Evolutionary conservation across 495 filamentous ascomycete genomes (phyloP).

Genomic region (Venustampulla echinocandica): DNA sequence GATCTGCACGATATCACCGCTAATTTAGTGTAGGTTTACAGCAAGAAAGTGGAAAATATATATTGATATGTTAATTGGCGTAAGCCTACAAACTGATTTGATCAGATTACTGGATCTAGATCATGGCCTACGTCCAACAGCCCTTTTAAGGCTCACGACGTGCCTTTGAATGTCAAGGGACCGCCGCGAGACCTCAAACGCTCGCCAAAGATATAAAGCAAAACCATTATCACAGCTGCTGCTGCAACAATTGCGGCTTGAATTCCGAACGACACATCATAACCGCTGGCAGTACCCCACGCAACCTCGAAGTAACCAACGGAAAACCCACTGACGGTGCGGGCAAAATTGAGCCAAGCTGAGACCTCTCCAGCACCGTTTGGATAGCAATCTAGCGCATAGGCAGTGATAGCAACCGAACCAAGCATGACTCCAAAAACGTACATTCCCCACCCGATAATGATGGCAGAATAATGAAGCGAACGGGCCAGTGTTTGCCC

Average conservation of each 20-base stretch:
- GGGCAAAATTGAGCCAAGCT: slow-evolving; percentile 35
- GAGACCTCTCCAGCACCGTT: slow-evolving; percentile 38
- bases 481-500: slow-evolving; percentile 37
- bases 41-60: too few relatives aligned
- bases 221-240: slow-evolving; percentile 5
- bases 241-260: slow-evolving; percentile 22
- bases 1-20: too few relatives aligned
- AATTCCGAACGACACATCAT: slow-evolving; percentile 22
- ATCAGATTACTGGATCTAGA: too few relatives aligned
- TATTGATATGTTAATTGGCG: too few relatives aligned
- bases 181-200: too few relatives aligned
- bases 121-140: too few relatives aligned
- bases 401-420: slow-evolving; percentile 4
- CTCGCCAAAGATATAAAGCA: slow-evolving; percentile 6
- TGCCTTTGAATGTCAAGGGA: too few relatives aligned
- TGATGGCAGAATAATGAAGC: slow-evolving; percentile 40
- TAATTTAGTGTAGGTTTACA: too few relatives aligned
- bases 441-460: slow-evolving; percentile 37
- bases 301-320: slow-evolving; percentile 33
- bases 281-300: slow-evolving; percentile 24
- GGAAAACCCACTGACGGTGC: slow-evolving; percentile 34
- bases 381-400: slow-evolving; percentile 29
- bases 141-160: too few relatives aligned
- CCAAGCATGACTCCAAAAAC: slow-evolving; percentile 29
- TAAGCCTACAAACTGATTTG: too few relatives aligned